Percentiles rank a stretch among this genome's conserved stretches.
These are phyloP conservation scores for Neonectria ditissima DNA, from an alignment of 2,329 filamentous ascomycete species.

Conservation along the genomic window DNA sequence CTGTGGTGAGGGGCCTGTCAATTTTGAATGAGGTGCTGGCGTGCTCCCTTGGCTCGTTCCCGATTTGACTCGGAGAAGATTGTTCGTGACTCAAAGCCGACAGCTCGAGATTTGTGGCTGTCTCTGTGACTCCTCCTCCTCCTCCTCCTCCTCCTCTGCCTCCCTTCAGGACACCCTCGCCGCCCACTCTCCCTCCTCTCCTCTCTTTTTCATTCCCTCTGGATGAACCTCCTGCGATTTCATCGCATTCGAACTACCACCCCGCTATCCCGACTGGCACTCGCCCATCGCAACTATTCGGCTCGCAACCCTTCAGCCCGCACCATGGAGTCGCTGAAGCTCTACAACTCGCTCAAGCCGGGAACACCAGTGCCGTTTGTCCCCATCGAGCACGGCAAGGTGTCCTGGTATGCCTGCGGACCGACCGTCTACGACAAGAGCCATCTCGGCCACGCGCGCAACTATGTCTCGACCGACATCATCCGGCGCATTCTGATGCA, in stretches of 20 bases:
- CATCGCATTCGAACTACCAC: constrained; percentile 45
- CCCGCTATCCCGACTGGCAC: constrained; percentile 37
- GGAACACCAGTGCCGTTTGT: constrained; percentile 79
- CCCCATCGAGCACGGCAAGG: constrained; percentile 76
- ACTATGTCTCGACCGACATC: constrained; percentile 92
- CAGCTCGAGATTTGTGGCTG: constrained; percentile 27
- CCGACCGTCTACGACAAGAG: constrained; percentile 88
- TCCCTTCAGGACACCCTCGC: constrained; percentile 28
- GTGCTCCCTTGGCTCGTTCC: constrained; percentile 9
- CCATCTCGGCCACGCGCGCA: constrained; percentile 85
- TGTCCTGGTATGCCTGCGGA: constrained; percentile 91
- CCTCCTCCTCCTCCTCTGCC: background rate
- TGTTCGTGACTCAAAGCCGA: constrained; percentile 26
- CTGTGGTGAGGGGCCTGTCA: constrained; percentile 14
- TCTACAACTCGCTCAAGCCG: constrained; percentile 84
- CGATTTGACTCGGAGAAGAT: constrained; percentile 5
- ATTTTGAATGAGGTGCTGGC: constrained; percentile 20
- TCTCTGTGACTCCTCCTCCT: constrained; percentile 28
- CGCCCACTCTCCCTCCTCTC: constrained; percentile 33
- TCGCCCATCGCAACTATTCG: constrained; percentile 51
- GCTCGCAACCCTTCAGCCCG: constrained; percentile 47
- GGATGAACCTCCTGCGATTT: constrained; percentile 53
- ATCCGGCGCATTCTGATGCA: constrained; percentile 84
- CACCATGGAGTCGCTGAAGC: constrained; percentile 70
- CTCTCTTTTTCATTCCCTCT: constrained; percentile 37